Percentiles rank a stretch among this genome's conserved stretches.
Conservation (phyloP, 2,329 filamentous ascomycete genomes). For the Biscogniauxia sp. region DNA sequence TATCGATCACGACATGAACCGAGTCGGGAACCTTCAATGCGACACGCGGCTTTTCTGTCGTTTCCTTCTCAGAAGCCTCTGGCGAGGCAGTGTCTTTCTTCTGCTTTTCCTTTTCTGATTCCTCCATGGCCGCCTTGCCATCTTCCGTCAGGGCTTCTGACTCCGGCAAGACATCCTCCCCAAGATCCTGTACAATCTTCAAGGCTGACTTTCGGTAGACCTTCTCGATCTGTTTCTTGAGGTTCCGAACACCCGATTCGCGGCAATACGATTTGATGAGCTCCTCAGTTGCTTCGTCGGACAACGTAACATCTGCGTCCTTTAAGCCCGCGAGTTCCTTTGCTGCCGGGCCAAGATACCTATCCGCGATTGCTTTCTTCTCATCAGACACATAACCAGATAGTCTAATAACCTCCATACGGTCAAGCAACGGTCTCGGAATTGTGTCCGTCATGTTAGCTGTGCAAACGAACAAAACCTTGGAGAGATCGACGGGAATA, state of each 20-base stretch:
- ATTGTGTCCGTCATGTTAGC: conserved; percentile 99
- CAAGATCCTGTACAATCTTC: conserved; percentile 94
- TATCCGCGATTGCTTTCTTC: conserved; percentile 97
- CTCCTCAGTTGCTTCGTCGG: conserved; percentile 86
- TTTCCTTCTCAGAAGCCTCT: conserved; percentile 55
- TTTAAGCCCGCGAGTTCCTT: conserved; percentile 90
- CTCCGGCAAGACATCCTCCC: conserved; percentile 79
- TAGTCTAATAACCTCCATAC: conserved; percentile 96
- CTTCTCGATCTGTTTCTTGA: conserved; percentile 99
- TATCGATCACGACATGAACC: conserved; percentile 82
- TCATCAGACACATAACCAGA: conserved; percentile 97
- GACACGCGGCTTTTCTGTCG: conserved; percentile 69
- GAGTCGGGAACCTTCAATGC: conserved; percentile 80
- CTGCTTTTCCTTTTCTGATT: conserved; percentile 66
- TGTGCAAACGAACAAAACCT: conserved; percentile 97
- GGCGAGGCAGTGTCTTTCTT: conserved; percentile 40
- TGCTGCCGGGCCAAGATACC: conserved; percentile 89
- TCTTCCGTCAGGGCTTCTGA: conserved; percentile 80
- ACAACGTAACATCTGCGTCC: conserved; percentile 84
- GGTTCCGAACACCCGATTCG: conserved; percentile 92
- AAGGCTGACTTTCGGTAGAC: conserved; percentile 95
- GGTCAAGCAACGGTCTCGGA: conserved; percentile 85
- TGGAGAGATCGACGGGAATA: conserved; percentile 93
- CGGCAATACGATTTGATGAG: conserved; percentile 98
- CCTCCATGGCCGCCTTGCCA: conserved; percentile 74